Percentiles rank a stretch among this genome's conserved stretches.
Evolutionary conservation across 2,329 filamentous ascomycete species (phyloP).

Genomic region (Cercospora zeae-maydis): DNA sequence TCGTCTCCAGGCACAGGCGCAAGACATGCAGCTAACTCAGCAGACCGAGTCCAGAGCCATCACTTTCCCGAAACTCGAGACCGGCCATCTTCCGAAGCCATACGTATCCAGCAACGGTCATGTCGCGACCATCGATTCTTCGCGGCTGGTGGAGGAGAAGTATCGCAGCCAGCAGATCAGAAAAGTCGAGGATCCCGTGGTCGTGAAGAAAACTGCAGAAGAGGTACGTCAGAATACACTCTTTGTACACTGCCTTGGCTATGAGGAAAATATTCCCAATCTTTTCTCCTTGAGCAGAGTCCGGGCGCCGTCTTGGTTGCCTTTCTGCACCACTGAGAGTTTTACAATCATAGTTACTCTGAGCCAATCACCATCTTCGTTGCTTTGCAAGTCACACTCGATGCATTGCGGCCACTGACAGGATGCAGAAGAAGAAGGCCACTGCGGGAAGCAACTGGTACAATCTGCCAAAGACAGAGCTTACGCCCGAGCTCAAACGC

Average conservation of each 20-base stretch:
- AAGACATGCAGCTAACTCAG: constrained; percentile 25
- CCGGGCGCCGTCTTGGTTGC: constrained; percentile 74
- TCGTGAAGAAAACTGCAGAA: constrained; percentile 44
- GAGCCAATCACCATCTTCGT: constrained; percentile 41
- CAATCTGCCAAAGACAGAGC: constrained; percentile 75
- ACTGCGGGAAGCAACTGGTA: constrained; percentile 83
- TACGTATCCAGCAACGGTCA: constrained; percentile 54
- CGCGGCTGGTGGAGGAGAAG: constrained; percentile 49
- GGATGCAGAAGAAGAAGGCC: constrained; percentile 53
- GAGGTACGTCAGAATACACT: constrained; percentile 50
- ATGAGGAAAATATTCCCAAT: constrained; percentile 76
- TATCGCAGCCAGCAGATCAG: constrained; percentile 46
- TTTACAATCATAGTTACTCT: constrained; percentile 74
- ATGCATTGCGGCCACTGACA: constrained; percentile 25
- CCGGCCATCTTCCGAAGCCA: constrained; percentile 48
- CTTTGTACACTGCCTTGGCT: constrained; percentile 36
- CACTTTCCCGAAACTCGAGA: constrained; percentile 52
- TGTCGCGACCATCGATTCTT: constrained; percentile 52
- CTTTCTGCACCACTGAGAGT: constrained; percentile 67
- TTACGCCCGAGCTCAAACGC: constrained; percentile 81
- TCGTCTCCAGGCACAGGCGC: constrained; percentile 50
- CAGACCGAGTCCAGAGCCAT: constrained; percentile 28
- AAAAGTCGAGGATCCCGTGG: constrained; percentile 53
- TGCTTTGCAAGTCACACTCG: constrained; percentile 10
- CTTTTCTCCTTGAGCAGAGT: constrained; percentile 64